Evolutionary conservation across 352 stramenopile genomes (phyloP).

Genomic region (Aphanomyces euteiches): DNA sequence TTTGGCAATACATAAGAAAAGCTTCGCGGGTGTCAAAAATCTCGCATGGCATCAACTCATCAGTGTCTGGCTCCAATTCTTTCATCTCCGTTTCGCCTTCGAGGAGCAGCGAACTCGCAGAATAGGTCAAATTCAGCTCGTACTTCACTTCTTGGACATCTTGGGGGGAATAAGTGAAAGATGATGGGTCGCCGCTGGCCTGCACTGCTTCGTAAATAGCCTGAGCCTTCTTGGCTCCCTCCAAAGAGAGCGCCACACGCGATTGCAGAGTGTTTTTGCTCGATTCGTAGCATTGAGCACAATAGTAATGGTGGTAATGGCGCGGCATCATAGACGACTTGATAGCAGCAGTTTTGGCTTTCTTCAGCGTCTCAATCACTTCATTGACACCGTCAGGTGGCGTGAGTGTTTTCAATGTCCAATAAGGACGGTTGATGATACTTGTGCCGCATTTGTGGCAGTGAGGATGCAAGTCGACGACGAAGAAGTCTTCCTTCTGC

Average conservation of each 20-base stretch:
- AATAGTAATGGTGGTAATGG: slow-evolving; percentile 85
- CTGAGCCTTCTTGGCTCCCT: slow-evolving; percentile 58
- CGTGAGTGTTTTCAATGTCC: slow-evolving; percentile 69
- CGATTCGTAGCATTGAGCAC: slow-evolving; percentile 54
- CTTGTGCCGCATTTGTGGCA: slow-evolving; percentile 84
- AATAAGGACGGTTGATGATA: slow-evolving; percentile 85
- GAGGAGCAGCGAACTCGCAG: slow-evolving; percentile 34
- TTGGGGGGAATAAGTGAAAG: slow-evolving; percentile 42
- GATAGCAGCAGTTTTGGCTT: slow-evolving; percentile 55
- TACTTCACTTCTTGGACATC: slow-evolving; percentile 84
- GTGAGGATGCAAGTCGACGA: slow-evolving; percentile 91
- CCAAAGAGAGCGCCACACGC: slow-evolving; percentile 63
- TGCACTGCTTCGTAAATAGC: slow-evolving; percentile 41
- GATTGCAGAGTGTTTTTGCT: slow-evolving; percentile 75
- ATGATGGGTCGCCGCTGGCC: slow-evolving; percentile 7
- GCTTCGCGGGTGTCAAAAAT: slow-evolving; percentile 92
- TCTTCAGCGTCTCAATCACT: slow-evolving; percentile 76
- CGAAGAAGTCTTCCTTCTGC: slow-evolving; percentile 99
- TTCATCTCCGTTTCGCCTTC: slow-evolving; percentile 40
- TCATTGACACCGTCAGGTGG: slow-evolving; percentile 61
- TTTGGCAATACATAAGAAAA: slow-evolving; percentile 87
- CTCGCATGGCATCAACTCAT: slow-evolving; percentile 96
- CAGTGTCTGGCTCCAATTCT: slow-evolving; percentile 49
- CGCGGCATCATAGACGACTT: slow-evolving; percentile 60
- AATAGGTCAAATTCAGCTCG: slow-evolving; percentile 50